Evolutionary conservation across 2,329 filamentous ascomycete species (phyloP), one percentile per base, ranked within the genome.

Genomic region (Alternaria brassicae): DNA sequence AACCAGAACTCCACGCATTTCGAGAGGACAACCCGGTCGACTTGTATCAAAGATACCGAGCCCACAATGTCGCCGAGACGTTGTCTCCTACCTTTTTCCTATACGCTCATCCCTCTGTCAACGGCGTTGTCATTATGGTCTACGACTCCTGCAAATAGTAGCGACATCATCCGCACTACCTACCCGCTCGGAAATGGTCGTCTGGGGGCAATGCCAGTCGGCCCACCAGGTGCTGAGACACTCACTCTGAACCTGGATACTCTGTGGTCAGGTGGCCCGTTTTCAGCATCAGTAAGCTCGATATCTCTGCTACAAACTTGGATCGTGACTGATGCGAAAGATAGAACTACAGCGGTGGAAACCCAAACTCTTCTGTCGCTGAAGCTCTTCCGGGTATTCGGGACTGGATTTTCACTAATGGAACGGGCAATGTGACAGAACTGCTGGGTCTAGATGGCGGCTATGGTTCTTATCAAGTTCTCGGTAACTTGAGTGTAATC

Each of bases 111-210:
- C 4, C 37, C 37, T 21, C 10, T 39, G 6, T 23, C 48, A 2
- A 25, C 41, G 8, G 68, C 67, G 6, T 74, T 72, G 36, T 52
- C 51, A 4, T 19, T 74, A 28, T 71, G 69, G 65, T 68, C 72
- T 0, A 59, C 57, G 0, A 36, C 47, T 1, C 68, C 72, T 5
- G 69, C 72, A 17, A 57, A 58, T 6, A 63, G 61, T 15, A 62
- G 52, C 30, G 63, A 69, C 25, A 58, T 75, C 13, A 71, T 74
- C 32, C 65, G 67, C 15, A 63, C 67, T 2, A 64, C 72, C 3
- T 84, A 82, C 63, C 80, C 80, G 0, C 62, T 84, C n/a, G 83
- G 83, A 12, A 85, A 84, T 72, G 82, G 82, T 1, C 79, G 76
- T 44, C 70, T 84, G 17, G 81, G 78, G 76, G 80, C 77, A 3